Conservation (phyloP, 129 eudicot species). For the Centrapalus pauciflorus region DNA sequence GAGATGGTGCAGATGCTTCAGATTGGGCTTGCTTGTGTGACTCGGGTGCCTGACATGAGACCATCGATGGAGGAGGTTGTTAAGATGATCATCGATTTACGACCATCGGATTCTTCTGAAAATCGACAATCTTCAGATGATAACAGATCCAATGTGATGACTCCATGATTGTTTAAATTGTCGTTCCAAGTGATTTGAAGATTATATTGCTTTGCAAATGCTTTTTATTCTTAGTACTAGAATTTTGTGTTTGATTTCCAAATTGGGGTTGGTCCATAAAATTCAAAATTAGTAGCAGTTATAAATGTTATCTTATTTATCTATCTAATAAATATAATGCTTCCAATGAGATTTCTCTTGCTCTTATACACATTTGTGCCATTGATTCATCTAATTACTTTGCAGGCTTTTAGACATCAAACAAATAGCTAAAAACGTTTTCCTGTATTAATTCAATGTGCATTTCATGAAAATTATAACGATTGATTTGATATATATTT, state of each 20-base stretch:
- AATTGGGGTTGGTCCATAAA: conserved; percentile 2
- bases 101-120: conserved; percentile 45
- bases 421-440: too few relatives aligned
- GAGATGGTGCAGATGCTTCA: conserved; percentile 97
- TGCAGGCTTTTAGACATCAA: too few relatives aligned
- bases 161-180: conserved; percentile 45
- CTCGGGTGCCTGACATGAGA: conserved; percentile 50
- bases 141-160: conserved; percentile 57
- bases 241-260: conserved; percentile 14
- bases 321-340: neutral
- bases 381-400: too few relatives aligned
- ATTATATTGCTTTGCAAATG: neutral
- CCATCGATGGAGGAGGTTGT: conserved; percentile 80
- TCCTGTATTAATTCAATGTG: too few relatives aligned
- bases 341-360: too few relatives aligned
- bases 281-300: neutral
- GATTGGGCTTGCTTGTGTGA: conserved; percentile 76
- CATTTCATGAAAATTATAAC: too few relatives aligned
- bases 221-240: neutral
- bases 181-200: conserved; percentile 4
- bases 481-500: too few relatives aligned
- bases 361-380: too few relatives aligned
- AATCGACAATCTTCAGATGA: conserved; percentile 65
- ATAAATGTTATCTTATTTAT: neutral
- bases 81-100: conserved; percentile 61